A percentile compares a stretch with the other conserved stretches of the same genome.
Evolutionary conservation across 208 protist species (phyloP).

Genomic region (Naegleria lovaniensis): DNA sequence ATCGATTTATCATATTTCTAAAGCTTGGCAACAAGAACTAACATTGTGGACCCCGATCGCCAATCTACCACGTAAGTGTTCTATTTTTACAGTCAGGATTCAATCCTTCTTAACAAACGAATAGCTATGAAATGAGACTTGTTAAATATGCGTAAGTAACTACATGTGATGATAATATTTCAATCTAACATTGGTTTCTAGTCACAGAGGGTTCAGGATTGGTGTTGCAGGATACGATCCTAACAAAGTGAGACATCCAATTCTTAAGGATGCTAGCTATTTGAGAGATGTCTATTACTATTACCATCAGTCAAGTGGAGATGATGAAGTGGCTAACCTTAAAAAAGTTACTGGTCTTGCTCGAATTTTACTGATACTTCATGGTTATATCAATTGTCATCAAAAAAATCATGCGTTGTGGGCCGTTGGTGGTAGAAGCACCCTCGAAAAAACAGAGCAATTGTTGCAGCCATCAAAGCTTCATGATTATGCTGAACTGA

Average conservation of each 20-base stretch:
- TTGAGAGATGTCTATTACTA: not conserved
- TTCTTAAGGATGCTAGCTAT: not conserved
- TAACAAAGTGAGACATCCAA: not conserved
- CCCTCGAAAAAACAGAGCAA: not conserved
- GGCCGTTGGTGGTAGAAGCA: not conserved
- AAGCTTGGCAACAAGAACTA: not conserved
- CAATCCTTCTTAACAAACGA: no score
- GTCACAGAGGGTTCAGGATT: constrained; percentile 26
- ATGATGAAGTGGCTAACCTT: not conserved
- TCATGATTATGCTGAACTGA: not conserved
- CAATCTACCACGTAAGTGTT: constrained; percentile 7
- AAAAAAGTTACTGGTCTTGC: not conserved
- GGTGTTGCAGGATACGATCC: not conserved
- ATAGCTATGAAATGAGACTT: not conserved
- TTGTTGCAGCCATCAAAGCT: not conserved
- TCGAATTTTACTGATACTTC: not conserved
- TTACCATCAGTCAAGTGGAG: no score
- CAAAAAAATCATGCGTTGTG: not conserved
- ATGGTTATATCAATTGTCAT: not conserved
- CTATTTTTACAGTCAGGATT: not conserved
- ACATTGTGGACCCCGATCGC: not conserved
- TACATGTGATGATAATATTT: no score
- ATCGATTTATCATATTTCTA: no score
- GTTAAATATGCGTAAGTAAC: not conserved
- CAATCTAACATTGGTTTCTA: not conserved